Base-by-base conservation (phyloP, 1,139 yeast species). In the Suhomyces anneliseae region DNA sequence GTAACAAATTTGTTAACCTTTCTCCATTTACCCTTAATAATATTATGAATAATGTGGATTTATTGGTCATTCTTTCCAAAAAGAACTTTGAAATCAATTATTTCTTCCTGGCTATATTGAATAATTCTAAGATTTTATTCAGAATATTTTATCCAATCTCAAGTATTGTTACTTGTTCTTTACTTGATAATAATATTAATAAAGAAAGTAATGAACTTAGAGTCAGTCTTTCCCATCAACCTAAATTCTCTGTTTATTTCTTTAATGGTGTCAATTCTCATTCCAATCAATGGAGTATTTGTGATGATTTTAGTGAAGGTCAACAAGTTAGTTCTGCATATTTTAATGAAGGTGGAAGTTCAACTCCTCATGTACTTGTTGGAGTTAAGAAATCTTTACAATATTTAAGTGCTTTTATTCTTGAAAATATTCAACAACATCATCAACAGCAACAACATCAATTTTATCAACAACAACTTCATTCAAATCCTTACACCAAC, bases 251-350 rank as follows among this genome's bases (percentile, higher is more conserved):
- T 1, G 93, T 87, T 1, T 85, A 82, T 58, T 86, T 86, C 61
- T 72, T 72, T 57, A 72, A 76, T 55, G 82, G 81, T 9, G 69
- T 72, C 66, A 55, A 73, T 60, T 70, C 79, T 39, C 71, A 73
- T 52, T 66, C 78, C 36, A 85, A 86, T 61, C 90, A 85, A 58
- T 87, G 95, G 95, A 82, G 87, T 2, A 82, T 85, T 27, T 86
- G 93, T 64, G 93, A 86, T 50, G 95, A 87, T 65, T 87, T 87
- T 56, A 83, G 89, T 49, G 93, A 86, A 56, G 90, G 88, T 26
- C 90, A 85, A 58, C 92, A 87, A 61, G 93, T 87, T 10, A 81
- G 82, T 49, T 78, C 74, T 51, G 92, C 93, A 0, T 81, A 72
- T 58, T 67, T 72, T 39, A 82, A 82, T 12, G 87, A 76, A 32